These are phyloP conservation scores for Coemansia sp. DNA, from an alignment of 192 early-diverging fungal species.

Conservation along the genomic window DNA sequence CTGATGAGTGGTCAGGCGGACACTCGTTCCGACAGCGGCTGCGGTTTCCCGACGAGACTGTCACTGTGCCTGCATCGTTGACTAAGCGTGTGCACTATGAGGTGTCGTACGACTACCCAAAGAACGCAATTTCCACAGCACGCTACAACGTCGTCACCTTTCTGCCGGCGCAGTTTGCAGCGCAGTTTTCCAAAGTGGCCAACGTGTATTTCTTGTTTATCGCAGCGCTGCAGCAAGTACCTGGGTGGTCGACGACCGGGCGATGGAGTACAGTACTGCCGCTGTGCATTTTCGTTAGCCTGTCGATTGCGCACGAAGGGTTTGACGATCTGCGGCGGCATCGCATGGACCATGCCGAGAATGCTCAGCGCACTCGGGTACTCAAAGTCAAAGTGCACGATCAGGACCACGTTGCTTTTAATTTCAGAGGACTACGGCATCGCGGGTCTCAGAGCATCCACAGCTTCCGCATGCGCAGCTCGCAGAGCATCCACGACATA, in stretches of 20 bases:
- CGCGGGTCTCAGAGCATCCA: conserved; percentile 58
- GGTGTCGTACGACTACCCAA: conserved; percentile 57
- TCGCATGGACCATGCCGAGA: conserved; percentile 66
- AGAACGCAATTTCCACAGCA: conserved; percentile 66
- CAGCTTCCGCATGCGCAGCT: conserved; percentile 51
- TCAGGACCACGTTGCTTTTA: conserved; percentile 55
- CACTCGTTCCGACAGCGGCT: conserved; percentile 53
- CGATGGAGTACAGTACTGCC: conserved; percentile 79
- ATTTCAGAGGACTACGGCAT: conserved; percentile 42
- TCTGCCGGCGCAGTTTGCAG: conserved; percentile 92
- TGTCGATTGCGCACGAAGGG: conserved; percentile 79
- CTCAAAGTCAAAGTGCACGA: conserved; percentile 62
- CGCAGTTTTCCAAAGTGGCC: conserved; percentile 94
- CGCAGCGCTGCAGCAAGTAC: conserved; percentile 82
- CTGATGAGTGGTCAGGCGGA: conserved; percentile 54
- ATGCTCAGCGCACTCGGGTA: conserved; percentile 59
- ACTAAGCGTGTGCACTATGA: conserved; percentile 60
- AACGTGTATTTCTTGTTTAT: conserved; percentile 95
- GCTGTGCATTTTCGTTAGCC: conserved; percentile 70
- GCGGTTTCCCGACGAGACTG: conserved; percentile 44
- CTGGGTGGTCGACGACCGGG: conserved; percentile 76
- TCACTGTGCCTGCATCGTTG: conserved; percentile 56
- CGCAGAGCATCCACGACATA: conserved; percentile 51
- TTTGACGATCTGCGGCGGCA: conserved; percentile 74
- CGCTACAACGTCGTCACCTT: conserved; percentile 89